Conservation (phyloP, 2,329 filamentous ascomycete species). For the Stemphylium beticola region DNA sequence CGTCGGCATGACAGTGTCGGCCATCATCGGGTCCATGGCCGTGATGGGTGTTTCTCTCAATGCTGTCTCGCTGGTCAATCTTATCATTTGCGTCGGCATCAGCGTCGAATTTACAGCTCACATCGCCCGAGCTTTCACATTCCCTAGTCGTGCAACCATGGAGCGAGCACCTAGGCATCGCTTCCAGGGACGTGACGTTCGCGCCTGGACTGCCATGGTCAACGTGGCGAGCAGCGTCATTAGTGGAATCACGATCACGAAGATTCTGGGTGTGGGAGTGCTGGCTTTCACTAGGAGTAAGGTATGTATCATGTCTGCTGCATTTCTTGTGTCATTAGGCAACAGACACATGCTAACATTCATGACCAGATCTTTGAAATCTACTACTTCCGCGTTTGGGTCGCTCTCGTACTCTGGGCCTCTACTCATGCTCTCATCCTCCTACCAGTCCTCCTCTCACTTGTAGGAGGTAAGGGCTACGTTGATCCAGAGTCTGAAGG, state of each 20-base stretch:
- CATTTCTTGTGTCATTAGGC: no score
- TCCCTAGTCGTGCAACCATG: conserved; percentile 82
- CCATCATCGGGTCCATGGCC: conserved; percentile 96
- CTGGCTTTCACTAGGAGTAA: conserved; percentile 94
- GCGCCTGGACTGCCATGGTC: conserved; percentile 90
- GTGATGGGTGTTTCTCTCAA: conserved; percentile 88
- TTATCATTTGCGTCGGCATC: conserved; percentile 97
- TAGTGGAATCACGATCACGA: conserved; percentile 94
- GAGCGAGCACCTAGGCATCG: conserved; percentile 74
- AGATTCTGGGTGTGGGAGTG: conserved; percentile 88
- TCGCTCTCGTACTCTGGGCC: conserved; percentile 88
- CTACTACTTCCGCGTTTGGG: conserved; percentile 98
- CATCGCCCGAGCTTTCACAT: conserved; percentile 94
- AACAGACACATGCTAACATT: neutral
- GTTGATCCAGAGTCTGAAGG: conserved; percentile 86
- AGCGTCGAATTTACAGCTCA: conserved; percentile 97
- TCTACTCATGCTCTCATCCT: conserved; percentile 89
- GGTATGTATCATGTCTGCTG: conserved; percentile 25
- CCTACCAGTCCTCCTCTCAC: conserved; percentile 84
- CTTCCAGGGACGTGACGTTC: conserved; percentile 81
- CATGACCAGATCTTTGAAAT: conserved; percentile 83
- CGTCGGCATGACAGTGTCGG: conserved; percentile 90
- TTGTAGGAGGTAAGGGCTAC: conserved; percentile 84
- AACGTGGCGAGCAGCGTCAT: conserved; percentile 96
- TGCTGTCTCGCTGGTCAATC: conserved; percentile 91